Evolutionary conservation across 352 stramenopile species (phyloP), one percentile per base, ranked within the genome.

Genomic region (Phytophthora palmivora): DNA sequence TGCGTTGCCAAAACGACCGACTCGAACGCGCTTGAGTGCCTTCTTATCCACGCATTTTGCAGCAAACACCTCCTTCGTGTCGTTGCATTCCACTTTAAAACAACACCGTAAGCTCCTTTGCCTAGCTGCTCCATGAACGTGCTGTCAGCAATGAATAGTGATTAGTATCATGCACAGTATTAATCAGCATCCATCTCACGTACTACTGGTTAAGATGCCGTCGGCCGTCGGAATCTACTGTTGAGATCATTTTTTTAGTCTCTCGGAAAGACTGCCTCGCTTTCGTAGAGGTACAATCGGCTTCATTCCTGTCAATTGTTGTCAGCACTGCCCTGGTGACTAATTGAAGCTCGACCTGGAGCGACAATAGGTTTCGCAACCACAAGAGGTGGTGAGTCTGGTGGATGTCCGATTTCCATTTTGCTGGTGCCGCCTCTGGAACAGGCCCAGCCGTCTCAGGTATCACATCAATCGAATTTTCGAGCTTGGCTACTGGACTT

Each of bases 11-110:
- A 91, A 89, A 15, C 82, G 72, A 6, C 84, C 86, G 8, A 91
- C 71, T 38, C 79, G 81, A 36, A 91, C 63, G 21, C 83, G 79
- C 24, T 88, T 87, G 19, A 94, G 70, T n/a, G 74, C 78, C 62
- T 82, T 87, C 49, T 94, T 94, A 60, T 94, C 72, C 16, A 94
- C 82, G 10, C 81, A 84, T 50, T 94, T 94, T 19, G 79, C 76
- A 0, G 86, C 86, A 42, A 91, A 90, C 16, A 84, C 52, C 67
- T 92, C 78, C 39, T 86, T 87, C 1, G 76, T 89, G 8, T 93
- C 82, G 42, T 68, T 89, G 21, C 72, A 85, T 45, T 88, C 62
- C 15, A 87, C 84, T 55, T 88, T 89, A 12, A 88, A 2, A 92
- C 86, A 22, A 88, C 43, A 7, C 84, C 84, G 36, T 92, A 94